Base-by-base conservation (phyloP, 345 rosid genomes). In the Rhodamnia rubescens region DNA sequence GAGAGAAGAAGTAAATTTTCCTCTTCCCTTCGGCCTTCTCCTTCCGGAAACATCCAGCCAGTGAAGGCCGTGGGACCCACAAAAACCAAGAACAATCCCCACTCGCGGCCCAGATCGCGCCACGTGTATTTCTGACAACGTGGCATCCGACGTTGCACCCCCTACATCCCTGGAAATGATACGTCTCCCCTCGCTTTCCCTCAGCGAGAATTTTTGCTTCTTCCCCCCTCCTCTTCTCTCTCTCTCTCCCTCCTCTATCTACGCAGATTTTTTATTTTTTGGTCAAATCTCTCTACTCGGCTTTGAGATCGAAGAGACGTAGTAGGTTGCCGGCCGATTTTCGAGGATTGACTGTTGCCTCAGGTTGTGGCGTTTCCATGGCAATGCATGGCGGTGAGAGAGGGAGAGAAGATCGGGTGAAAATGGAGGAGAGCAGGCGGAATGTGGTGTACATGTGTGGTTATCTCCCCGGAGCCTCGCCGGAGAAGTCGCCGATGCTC, bases 391-490 rank as follows among this genome's bases (percentile, higher is more conserved):
- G 87, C 18, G 47, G 47, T 44, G 89, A 86, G 51, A 85, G 83
- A 55, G 59, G 81, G 22, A 90, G 82, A 75, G 88, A 42, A 74
- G 84, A 61, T 22, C 47, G 21, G 82, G 84, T 86, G 90, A 89
- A 88, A 83, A 85, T 83, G 91, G 90, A 88, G 88, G 90, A 89
- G 59, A 57, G 90, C 40, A 88, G 85, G 51, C 87, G 57, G 82
- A 83, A 59, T 10, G 83, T 83, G 40, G 92, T 94, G 74, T 96
- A 90, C 85, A 91, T 92, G 95, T 96, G 95, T 87, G 98, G 98
- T 7, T 96, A 96, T 87, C 83, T 96, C 5, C 98, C 98, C 2
- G 98, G 96, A 86, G 86, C 90, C 16, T 87, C 90, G 85, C 88
- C 90, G 85, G 95, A 93, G 87, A 92, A 93, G 84, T 90, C 98